Base-by-base conservation (phyloP, 164 flowering plant species). In the Piper betle region DNA sequence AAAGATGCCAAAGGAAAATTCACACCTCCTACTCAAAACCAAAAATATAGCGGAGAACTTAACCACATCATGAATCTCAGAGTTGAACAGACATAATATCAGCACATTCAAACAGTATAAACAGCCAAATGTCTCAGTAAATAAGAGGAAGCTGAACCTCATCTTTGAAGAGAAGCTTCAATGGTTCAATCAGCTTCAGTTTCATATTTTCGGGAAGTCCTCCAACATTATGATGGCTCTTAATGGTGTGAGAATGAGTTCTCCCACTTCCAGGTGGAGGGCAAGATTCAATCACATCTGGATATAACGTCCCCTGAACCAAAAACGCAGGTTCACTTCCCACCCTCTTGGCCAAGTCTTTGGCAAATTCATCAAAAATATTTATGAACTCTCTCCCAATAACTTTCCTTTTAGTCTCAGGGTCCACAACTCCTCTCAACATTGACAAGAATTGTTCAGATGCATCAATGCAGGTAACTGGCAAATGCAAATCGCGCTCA, bases 131-230 rank as follows among this genome's bases (percentile, higher is more conserved):
- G 11, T 16, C 3, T n/a, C 37, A 39, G 19, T 40, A 11, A 57
- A 53, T 60, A 60, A 62, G 15, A 55, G 4, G 18, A 71, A 66
- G 50, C 4, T 42, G 59, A 72, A 93, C 99, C 99, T 94, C 99
- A 73, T 94, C 99, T 68, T 94, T 94, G 66, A 94, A 94, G 37
- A 94, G 78, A 69, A 94, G 95, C 73, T 88, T 94, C 38, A 94
- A 93, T 40, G 99, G 99, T 64, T 94, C 99, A 61, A 91, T 91
- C 57, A 94, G 92, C 80, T 91, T 91, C 71, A 94, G 66, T 67
- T 91, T 94, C 99, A 94, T 94, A 80, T 91, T 87, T 77, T 91
- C 84, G 37, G 99, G 99, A 38, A 94, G 97, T 46, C 99, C 99
- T 57, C 99, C 97, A 69, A 91, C 99, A 76, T 94, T 88, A 68